A percentile compares a stretch with the other conserved stretches of the same genome.
Evolutionary conservation across 345 rosid species (phyloP).

Genomic region (Salix udensis): DNA sequence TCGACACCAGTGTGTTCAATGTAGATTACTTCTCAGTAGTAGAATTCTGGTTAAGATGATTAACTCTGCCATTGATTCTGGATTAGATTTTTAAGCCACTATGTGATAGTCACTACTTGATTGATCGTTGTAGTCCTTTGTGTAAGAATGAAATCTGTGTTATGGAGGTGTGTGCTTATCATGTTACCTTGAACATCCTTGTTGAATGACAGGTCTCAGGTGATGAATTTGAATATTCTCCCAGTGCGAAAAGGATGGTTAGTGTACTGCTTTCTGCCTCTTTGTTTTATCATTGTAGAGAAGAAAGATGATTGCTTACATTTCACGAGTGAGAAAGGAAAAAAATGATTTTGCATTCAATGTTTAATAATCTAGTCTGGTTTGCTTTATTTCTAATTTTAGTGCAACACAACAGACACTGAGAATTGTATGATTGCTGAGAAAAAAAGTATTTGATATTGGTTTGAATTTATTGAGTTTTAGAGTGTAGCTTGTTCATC

Average conservation of each 20-base stretch:
- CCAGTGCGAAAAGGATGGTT: constrained; percentile 67
- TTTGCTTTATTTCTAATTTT: not conserved
- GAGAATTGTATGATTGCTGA: not conserved
- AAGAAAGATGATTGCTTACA: not conserved
- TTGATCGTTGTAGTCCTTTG: not conserved
- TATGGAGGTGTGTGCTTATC: not conserved
- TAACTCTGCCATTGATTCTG: not conserved
- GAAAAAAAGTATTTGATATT: not conserved
- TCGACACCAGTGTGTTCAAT: no score
- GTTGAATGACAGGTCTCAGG: constrained; percentile 42
- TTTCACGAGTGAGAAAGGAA: not conserved
- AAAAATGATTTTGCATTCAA: not conserved
- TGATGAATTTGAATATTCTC: constrained; percentile 35
- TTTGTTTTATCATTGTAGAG: not conserved
- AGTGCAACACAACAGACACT: not conserved
- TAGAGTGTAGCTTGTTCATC: not conserved
- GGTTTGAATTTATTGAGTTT: no score
- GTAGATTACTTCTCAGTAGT: no score
- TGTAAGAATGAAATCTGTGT: not conserved
- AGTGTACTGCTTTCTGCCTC: not conserved
- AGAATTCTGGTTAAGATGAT: not conserved
- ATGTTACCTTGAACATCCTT: constrained; percentile 5
- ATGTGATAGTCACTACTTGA: not conserved
- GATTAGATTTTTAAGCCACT: not conserved
- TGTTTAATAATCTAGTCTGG: not conserved